Evolutionary conservation across 441 rosid species (phyloP), one percentile per base, ranked within the genome.

Genomic region (Erysimum cheiri): DNA sequence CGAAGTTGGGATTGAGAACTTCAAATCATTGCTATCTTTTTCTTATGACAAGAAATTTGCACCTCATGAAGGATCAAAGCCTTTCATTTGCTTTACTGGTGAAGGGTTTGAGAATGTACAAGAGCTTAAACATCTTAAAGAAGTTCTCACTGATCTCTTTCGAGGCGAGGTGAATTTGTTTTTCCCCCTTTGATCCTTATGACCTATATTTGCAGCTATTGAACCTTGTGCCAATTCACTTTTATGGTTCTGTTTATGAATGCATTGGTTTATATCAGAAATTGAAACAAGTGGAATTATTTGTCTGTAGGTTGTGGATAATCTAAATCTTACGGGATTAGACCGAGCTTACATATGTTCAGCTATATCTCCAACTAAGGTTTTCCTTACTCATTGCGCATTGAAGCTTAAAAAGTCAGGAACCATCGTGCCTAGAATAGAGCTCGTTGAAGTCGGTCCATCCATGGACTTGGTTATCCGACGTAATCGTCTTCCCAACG

Each of bases 1-100:
- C 6, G 99, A 94, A 82, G 91, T 92, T 79, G 98, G 96, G 56
- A 82, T 94, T 59, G 94, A 94, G 79, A 92, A 94, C 77, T 92
- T 83, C 55, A 88, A 84, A 72, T 65, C 96, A 32, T 63, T 88
- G 80, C 77, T 75, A 12, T 80, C 91, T 6, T 90, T 86, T 76
- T 65, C 67, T 37, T 90, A 83, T 44, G 98, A 94, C 72, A 94
- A 87, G 84, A 90, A 85, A 65, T n/a, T 90, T 29, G 89, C 94
- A 41, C 98, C 97, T 12, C 84, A 43, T 35, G 76, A 80, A 19
- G 98, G 96, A 40, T 80, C 97, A 55, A 94, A 94, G 77, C 97
- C 98, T 70, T 92, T 88, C 74, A 80, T 94, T 62, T 78, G 80
- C 71, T 94, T 92, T 60, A 43, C 75, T 49, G 99, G 99, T 47